Evolutionary conservation across 177 flowering plant genomes (phyloP), one percentile per base, ranked within the genome.

Genomic region (Vitis hybrid): DNA sequence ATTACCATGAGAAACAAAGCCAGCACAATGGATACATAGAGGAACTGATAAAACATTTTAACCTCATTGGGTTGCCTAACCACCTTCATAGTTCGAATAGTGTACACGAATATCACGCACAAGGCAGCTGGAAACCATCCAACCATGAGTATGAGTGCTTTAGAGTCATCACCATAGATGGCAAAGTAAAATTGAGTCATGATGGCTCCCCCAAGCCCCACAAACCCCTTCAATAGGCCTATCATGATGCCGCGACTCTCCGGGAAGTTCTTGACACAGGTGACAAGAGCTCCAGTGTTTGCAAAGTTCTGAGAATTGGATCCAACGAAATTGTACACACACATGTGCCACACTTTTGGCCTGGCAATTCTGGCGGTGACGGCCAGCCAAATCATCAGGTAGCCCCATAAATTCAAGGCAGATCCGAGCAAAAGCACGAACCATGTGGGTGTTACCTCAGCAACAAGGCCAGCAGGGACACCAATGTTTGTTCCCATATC

Each of bases 281-380:
- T 87, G 62, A 88, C 94, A 0, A 93, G 81, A 2, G 91, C 86
- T 1, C 93, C 91, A 1, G 94, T 91, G 70, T 88, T 87, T 3
- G 94, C 92, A 48, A 93, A 93, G 56, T 85, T 84, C 80, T 89
- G 97, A 0, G 98, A 91, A 65, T 91, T 91, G 11, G 97, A 93
- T 4, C 94, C 98, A 2, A 93, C 70, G 67, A 85, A 85, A 2
- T 89, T 89, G 84, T 89, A 93, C 23, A 75, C 4, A 64, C 94
- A 91, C 97, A 93, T 93, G 0, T 86, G 89, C 98, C 98, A 93
- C 0, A 89, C 83, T n/a, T 64, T 67, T 0, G 97, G 97, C 26
- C 70, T 74, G 3, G 89, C 34, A 3, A 88, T 81, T 14, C 62
- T 80, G 1, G 78, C 81, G 0, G 92, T 84, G 48, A 89, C 93